Conservation (phyloP, 495 filamentous ascomycete genomes). For the Penicillium goetzii region DNA sequence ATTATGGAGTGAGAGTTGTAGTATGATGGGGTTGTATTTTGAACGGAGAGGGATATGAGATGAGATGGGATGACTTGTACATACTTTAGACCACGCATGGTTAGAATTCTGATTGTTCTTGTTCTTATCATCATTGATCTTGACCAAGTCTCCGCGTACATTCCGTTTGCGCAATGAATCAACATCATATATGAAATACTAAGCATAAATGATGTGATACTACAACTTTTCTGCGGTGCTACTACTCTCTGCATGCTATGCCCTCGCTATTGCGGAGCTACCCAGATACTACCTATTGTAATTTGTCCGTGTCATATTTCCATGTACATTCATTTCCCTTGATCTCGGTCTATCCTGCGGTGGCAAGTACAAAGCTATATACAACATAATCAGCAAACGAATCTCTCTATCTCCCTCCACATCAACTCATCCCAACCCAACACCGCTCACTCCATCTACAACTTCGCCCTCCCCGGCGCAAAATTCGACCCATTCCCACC, state of each 20-base stretch:
- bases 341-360: not conserved
- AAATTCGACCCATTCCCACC: constrained; percentile 60
- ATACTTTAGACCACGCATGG: constrained; percentile 4
- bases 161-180: too few species aligned
- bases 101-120: not conserved
- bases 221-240: too few species aligned
- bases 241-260: too few species aligned
- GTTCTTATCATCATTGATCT: not conserved
- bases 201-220: not conserved
- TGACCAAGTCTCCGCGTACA: too few species aligned
- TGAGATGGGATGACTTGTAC: not conserved
- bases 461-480: constrained; percentile 57
- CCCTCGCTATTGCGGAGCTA: too few species aligned
- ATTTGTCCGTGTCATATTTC: not conserved
- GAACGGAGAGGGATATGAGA: not conserved
- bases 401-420: not conserved
- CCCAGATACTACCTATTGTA: too few species aligned
- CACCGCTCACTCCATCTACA: constrained; percentile 36
- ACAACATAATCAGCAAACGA: constrained; percentile 1
- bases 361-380: not conserved
- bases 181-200: too few species aligned
- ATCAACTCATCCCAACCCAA: not conserved
- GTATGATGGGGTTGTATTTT: not conserved
- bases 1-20: constrained; percentile 65
- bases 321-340: not conserved